Evolutionary conservation across 352 stramenopile genomes (phyloP).

Genomic region (Globisporangium acanthophoron): DNA sequence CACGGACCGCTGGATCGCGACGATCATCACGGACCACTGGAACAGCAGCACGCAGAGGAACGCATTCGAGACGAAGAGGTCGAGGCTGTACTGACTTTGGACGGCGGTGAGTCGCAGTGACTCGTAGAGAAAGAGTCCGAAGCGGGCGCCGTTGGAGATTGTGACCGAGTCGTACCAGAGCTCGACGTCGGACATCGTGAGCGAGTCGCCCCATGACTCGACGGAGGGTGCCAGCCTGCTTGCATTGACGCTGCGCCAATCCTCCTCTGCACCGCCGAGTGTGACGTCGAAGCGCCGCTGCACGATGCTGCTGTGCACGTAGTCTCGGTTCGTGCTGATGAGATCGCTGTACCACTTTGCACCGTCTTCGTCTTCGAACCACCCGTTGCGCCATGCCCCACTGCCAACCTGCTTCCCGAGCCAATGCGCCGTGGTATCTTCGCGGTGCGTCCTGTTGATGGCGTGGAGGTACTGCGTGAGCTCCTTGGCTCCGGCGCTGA

Average conservation of each 20-base stretch:
- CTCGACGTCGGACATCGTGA: background rate
- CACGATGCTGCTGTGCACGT: constrained; percentile 1
- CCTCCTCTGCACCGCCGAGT: background rate
- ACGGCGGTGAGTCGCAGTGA: background rate
- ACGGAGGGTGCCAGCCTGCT: background rate
- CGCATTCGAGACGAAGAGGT: constrained; percentile 7
- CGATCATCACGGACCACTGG: constrained; percentile 7
- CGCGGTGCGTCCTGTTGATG: constrained; percentile 5
- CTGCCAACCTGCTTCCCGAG: constrained; percentile 5
- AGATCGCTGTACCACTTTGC: constrained; percentile 20
- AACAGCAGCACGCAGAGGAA: background rate
- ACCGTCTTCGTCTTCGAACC: constrained; percentile 18
- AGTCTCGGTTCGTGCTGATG: constrained; percentile 10
- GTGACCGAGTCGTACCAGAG: constrained; percentile 1
- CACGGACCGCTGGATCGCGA: background rate
- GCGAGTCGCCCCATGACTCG: background rate
- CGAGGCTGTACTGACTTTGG: background rate
- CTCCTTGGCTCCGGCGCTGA: constrained; percentile 9
- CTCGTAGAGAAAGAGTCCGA: constrained; percentile 12
- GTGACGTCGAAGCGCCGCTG: background rate
- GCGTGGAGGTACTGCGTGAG: background rate
- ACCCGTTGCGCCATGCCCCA: constrained; percentile 28
- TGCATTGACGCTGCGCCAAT: background rate
- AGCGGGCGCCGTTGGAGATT: constrained; percentile 11
- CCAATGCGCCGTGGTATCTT: constrained; percentile 18